A percentile compares a stretch with the other conserved stretches of the same genome.
These are phyloP conservation scores for Aurantiochytrium sp. DNA, from an alignment of 108 stramenopile species.

Conservation along the genomic window DNA sequence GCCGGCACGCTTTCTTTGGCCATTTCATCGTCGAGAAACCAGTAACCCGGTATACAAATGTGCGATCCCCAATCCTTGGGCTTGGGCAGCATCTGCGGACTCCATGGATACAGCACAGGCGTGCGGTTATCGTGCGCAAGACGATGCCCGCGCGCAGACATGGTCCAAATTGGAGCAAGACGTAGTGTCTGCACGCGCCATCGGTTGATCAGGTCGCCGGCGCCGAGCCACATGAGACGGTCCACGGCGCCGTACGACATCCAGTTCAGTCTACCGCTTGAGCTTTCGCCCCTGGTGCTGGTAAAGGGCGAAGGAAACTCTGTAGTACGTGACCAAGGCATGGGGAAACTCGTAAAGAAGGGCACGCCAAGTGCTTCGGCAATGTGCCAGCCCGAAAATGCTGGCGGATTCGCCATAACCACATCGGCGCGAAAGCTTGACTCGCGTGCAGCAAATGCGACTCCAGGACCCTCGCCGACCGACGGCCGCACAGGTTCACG, in stretches of 20 bases:
- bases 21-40: constrained; percentile 8
- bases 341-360: constrained; percentile 1
- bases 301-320: not conserved
- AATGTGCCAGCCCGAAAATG: constrained; percentile 11
- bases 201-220: constrained; percentile 1
- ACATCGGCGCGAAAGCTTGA: not conserved
- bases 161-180: not conserved
- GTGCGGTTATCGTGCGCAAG: not conserved
- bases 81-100: constrained; percentile 8
- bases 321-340: not conserved
- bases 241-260: constrained; percentile 13
- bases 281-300: not conserved
- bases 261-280: not conserved
- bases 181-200: not conserved
- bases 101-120: not conserved
- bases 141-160: constrained; percentile 8
- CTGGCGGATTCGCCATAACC: not conserved
- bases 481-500: not conserved
- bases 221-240: constrained; percentile 6
- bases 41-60: not conserved
- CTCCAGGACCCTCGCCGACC: not conserved
- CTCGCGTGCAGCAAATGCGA: not conserved
- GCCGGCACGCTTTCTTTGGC: not conserved
- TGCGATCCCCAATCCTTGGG: constrained; percentile 14
- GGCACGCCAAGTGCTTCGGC: constrained; percentile 12